Percentiles rank a stretch among this genome's conserved stretches.
phyloP scores from a whole-genome alignment of 1,139 yeast species.

The Candida albicans region DNA sequence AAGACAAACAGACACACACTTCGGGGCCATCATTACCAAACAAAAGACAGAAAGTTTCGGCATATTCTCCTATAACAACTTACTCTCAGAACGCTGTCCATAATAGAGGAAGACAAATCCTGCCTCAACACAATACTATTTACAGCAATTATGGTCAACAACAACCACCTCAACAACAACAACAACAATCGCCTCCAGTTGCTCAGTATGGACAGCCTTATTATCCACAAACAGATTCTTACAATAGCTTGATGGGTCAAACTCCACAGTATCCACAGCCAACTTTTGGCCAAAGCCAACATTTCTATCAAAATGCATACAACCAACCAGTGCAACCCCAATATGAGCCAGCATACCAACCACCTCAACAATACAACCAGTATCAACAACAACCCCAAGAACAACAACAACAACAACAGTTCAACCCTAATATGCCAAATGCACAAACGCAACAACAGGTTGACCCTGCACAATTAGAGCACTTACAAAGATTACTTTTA shows the following conservation, averaged over 20 bases:
- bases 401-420: slow-evolving; percentile 12
- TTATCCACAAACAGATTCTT: slow-evolving; percentile 9
- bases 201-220: slow-evolving; percentile 14
- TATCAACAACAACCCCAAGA: slow-evolving; percentile 4
- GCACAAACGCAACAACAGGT: slow-evolving; percentile 15
- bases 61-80: slow-evolving; percentile 12
- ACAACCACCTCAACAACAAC: slow-evolving; percentile 1
- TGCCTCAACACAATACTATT: slow-evolving; percentile 8
- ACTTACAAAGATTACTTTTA: slow-evolving; percentile 17
- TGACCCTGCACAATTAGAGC: slow-evolving; percentile 19
- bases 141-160: slow-evolving; percentile 2
- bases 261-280: slow-evolving; percentile 2
- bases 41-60: slow-evolving; percentile 19
- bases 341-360: slow-evolving; percentile 4
- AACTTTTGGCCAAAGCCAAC: not conserved
- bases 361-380: slow-evolving; percentile 1
- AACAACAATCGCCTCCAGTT: slow-evolving; percentile 3
- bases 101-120: slow-evolving; percentile 9
- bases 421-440: slow-evolving; percentile 7
- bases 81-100: not conserved
- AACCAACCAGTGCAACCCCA: slow-evolving; percentile 1
- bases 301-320: not conserved
- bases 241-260: slow-evolving; percentile 1
- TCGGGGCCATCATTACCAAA: slow-evolving; percentile 1
- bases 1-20: slow-evolving; percentile 8